Evolutionary conservation across 2,329 filamentous ascomycete genomes (phyloP), one percentile per base, ranked within the genome.

Genomic region (Botrytis elliptica): DNA sequence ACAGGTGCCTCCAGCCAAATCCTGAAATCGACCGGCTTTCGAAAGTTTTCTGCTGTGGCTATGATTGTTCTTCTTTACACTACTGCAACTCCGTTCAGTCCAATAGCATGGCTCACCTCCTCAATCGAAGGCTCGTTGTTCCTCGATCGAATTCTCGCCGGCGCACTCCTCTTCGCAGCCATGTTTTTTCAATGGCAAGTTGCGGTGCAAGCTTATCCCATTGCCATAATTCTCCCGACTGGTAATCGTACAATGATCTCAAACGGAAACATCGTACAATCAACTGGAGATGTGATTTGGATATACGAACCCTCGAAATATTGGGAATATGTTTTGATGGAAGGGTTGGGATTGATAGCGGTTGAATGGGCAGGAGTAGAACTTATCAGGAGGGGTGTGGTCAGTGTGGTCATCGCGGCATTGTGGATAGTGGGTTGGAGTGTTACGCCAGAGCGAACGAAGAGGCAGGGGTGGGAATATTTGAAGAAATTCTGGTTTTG

Each of bases 131-230:
- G 76, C 8, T 73, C 76, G 9, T 71, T 74, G 3, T 44, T 77
- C 22, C 75, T 78, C 65, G 77, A 78, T 65, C 63, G 52, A 29
- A 74, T 78, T 60, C 68, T 77, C 59, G 65, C 74, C 14, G 74
- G 74, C 8, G 63, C 74, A 40, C 70, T 78, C 36, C 65, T 77
- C n/a, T 71, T 78, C 59, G 74, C 75, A 4, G 76, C 75, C 0
- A 52, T 77, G 18, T 75, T 74, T 70, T 76, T 76, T 49, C 77
- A 78, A 62, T 78, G 76, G 76, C 77, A 71, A 20, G 75, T 78
- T 40, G 74, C 77, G 14, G 75, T 75, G 6, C 69, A 77, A 25
- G 63, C 73, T 2, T 74, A 73, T 9, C 74, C 74, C 7, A 33
- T 76, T 49, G 66, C 64, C 2, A 68, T 76, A 52, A 20, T 8